These are phyloP conservation scores for Beta macrorhiza DNA, from an alignment of 179 eudicot genomes.

Conservation along the genomic window DNA sequence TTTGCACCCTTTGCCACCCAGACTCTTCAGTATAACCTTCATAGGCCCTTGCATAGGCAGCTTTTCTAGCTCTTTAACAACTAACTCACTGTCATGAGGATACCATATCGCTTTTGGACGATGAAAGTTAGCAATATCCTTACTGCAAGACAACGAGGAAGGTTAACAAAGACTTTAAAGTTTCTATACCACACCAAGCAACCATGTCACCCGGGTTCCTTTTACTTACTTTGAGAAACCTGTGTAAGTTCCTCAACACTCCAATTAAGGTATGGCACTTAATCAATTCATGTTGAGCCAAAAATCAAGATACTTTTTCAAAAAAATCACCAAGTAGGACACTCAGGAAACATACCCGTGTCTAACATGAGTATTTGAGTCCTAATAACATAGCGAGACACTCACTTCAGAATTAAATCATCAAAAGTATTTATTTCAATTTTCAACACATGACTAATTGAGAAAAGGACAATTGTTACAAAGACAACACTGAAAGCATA, in stretches of 20 bases:
- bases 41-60: constrained; percentile 68
- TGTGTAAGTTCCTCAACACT: no score
- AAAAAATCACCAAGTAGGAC: no score
- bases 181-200: constrained; percentile 3
- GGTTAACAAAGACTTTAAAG: neutral
- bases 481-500: neutral
- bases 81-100: constrained; percentile 86
- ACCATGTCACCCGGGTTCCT: no score
- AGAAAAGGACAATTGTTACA: neutral
- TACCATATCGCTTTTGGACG: constrained; percentile 95
- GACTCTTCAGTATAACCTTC: constrained; percentile 84
- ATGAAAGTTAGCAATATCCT: constrained; percentile 94
- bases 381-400: no score
- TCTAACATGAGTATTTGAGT: no score
- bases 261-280: no score
- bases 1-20: constrained; percentile 94
- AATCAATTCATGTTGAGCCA: no score
- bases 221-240: no score
- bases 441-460: neutral
- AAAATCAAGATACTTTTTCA: no score
- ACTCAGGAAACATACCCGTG: no score
- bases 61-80: constrained; percentile 69
- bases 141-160: constrained; percentile 54
- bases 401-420: neutral
- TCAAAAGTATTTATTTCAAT: neutral